A percentile compares a stretch with the other conserved stretches of the same genome.
Conservation (phyloP, 73 alveolate species). For the Symbiodinium natans region DNA sequence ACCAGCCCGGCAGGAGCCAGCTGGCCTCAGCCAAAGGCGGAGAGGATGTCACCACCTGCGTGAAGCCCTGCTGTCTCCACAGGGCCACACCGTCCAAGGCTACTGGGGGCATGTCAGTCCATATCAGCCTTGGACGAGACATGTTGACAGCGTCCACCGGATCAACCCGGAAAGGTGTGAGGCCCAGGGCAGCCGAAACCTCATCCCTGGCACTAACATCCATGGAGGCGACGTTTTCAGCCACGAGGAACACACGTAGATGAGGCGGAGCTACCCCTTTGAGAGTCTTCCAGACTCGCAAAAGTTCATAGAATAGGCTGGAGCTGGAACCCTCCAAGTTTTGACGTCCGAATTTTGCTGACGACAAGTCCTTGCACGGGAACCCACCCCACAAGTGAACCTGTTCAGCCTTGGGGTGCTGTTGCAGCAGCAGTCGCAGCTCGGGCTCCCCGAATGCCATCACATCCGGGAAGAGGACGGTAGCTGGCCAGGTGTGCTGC, state of each 20-base stretch:
- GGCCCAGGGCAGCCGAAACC: not conserved
- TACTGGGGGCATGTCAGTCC: not conserved
- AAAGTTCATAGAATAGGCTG: not conserved
- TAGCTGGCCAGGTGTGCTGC: not conserved
- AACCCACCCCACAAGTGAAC: constrained; percentile 20
- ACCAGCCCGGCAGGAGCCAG: constrained; percentile 14
- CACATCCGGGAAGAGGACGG: not conserved
- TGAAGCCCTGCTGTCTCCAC: not conserved
- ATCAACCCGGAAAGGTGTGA: not conserved
- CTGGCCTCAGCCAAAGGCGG: not conserved
- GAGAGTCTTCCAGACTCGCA: not conserved
- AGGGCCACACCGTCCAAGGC: not conserved
- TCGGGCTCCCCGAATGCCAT: not conserved
- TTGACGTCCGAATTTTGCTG: not conserved
- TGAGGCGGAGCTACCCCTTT: not conserved
- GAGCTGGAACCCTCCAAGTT: not conserved
- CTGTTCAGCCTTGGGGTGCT: not conserved
- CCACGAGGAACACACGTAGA: not conserved
- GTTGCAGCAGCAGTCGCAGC: not conserved
- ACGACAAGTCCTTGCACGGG: not conserved
- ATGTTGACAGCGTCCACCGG: not conserved
- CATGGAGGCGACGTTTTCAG: not conserved
- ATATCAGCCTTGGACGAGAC: not conserved
- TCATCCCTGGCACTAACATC: not conserved
- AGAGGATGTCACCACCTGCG: not conserved